Conservation (phyloP, 768 basidiomycete genomes). For the Plicaturopsis crispa region DNA sequence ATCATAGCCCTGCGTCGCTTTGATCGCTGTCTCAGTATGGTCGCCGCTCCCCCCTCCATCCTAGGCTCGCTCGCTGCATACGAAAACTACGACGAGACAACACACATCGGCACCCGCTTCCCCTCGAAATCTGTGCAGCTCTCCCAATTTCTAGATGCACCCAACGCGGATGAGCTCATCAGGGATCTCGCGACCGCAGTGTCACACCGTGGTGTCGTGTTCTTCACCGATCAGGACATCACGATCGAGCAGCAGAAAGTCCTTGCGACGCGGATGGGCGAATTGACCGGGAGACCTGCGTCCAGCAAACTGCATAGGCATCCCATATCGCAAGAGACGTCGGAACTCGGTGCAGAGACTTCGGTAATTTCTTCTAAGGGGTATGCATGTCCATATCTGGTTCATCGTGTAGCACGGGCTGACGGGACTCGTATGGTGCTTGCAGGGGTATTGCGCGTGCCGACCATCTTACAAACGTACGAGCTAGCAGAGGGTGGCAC, state of each 20-base stretch:
- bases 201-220: constrained; percentile 55
- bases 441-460: constrained; percentile 31
- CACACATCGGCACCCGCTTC: constrained; percentile 52
- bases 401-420: not conserved
- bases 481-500: constrained; percentile 43
- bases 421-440: not conserved
- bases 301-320: constrained; percentile 46
- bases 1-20: too few species aligned
- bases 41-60: constrained; percentile 19
- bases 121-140: constrained; percentile 36
- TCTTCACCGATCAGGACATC: constrained; percentile 52
- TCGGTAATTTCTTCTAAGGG: constrained; percentile 40
- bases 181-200: constrained; percentile 46
- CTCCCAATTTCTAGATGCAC: constrained; percentile 31
- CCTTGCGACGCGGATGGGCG: constrained; percentile 41
- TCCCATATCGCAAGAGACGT: constrained; percentile 41
- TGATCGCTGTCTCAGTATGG: too few species aligned
- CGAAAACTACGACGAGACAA: constrained; percentile 34
- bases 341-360: constrained; percentile 46
- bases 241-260: constrained; percentile 40
- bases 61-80: constrained; percentile 29
- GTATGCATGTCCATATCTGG: constrained; percentile 16
- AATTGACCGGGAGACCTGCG: constrained; percentile 39
- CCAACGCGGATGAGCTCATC: constrained; percentile 35
- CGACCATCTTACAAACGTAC: constrained; percentile 19